Percentiles rank a stretch among this genome's conserved stretches.
Evolutionary conservation across 2,329 filamentous ascomycete genomes (phyloP).

Genomic region (Intubia oerlemansii): DNA sequence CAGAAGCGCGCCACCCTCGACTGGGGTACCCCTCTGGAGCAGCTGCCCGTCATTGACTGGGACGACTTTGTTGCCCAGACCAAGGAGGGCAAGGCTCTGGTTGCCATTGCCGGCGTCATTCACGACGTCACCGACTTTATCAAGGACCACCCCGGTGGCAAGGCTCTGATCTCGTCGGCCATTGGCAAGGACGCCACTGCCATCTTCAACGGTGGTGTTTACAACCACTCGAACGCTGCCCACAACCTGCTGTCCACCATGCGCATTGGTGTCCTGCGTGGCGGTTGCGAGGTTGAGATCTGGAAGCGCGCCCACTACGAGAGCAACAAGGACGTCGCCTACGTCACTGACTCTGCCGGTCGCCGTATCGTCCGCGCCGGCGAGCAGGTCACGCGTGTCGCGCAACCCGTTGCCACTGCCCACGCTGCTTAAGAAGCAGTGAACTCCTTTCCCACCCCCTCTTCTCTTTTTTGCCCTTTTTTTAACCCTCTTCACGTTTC

Average conservation of each 20-base stretch:
- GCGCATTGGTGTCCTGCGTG: constrained; percentile 69
- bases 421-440: constrained; percentile 64
- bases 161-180: constrained; percentile 62
- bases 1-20: constrained; percentile 65
- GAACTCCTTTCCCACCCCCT: too few relatives aligned
- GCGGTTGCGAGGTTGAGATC: constrained; percentile 77
- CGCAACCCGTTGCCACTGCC: constrained; percentile 59
- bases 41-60: constrained; percentile 70
- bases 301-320: constrained; percentile 76
- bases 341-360: constrained; percentile 61
- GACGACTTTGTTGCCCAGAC: constrained; percentile 63
- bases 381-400: constrained; percentile 64
- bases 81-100: constrained; percentile 55
- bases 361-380: constrained; percentile 73
- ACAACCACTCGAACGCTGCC: constrained; percentile 74
- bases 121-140: constrained; percentile 73
- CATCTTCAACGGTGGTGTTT: constrained; percentile 83
- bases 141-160: constrained; percentile 77
- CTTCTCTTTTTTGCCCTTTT: too few relatives aligned
- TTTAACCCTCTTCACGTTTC: too few relatives aligned
- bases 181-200: constrained; percentile 77
- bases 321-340: constrained; percentile 67
- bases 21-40: constrained; percentile 71
- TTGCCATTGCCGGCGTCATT: constrained; percentile 65
- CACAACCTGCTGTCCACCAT: constrained; percentile 79